Evolutionary conservation across 495 filamentous ascomycete species (phyloP), one percentile per base, ranked within the genome.

Genomic region (Parachaetomium inaequale): DNA sequence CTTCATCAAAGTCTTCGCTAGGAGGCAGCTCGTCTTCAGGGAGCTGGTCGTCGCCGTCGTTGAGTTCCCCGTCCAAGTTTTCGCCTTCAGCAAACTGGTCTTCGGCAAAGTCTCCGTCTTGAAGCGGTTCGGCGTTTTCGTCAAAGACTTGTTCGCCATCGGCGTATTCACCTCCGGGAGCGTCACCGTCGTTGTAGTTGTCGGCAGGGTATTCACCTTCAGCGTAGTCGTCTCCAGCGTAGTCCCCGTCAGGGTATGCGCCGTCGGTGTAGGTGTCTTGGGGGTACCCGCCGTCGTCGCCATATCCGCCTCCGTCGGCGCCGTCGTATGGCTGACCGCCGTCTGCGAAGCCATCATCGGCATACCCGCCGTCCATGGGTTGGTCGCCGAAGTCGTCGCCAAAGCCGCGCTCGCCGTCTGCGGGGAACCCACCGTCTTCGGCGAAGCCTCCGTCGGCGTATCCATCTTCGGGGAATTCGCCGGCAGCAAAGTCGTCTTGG

Each of bases 391-490:
- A 49, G 5, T 32, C 43, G 12, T 49, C 56, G 32, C 15, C 56
- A 14, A 58, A 58, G 25, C 58, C 58, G 8, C 45, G 58, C 3
- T 59, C 58, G 21, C 49, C 59, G 5, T 53, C 59, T 7, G 28
- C 50, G 23, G 36, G 47, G 34, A 60, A 40, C 0, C n/a, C 56
- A 21, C 11, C 57, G 1, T 55, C 62, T 7, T 55, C 55, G 5
- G 28, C 49, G 17, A 55, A 49, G 2, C 38, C 49, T 1, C 34
- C 55, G 1, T 17, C 46, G 25, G 25, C 14, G 6, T 15, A 21
- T 40, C 51, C 55, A 4, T 53, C 55, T 4, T 28, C 28, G 19
- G 29, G 34, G 29, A 59, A 46, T 19, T 54, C 52, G 45, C 52
- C 59, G 7, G 43, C 59, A n/a, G 26, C 61, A 52, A 42, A 43